Base-by-base conservation (phyloP, 1,284 basidiomycete species). In the Wallemia mellicola region DNA sequence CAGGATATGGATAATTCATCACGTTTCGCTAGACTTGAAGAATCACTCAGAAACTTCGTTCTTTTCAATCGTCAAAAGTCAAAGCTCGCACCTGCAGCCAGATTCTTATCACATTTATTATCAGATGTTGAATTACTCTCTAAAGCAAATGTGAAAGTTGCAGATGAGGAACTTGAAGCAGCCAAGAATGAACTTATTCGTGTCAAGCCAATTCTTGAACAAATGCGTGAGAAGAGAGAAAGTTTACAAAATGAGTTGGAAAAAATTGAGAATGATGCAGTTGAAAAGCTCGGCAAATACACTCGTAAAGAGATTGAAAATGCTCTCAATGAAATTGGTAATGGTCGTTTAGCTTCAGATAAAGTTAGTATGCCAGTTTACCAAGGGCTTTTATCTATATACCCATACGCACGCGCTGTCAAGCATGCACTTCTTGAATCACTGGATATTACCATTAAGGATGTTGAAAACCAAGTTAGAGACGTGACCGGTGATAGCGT, bases 51-150 rank as follows among this genome's bases (percentile, higher is more conserved):
- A 27, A 89, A 88, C 1, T 99, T 98, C 71, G 88, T 98, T 19
- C 80, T 98, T 61, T 80, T 83, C 69, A 95, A 96, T 74, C 82
- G 94, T 27, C 79, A 84, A 33, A 89, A 88, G 71, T 94, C 87
- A 56, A 99, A 98, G 73, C 81, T 99, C 56, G 79, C 86, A 55
- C 94, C 94, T 1, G 91, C 83, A n/a, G 81, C 85, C 64, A 94
- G 88, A 22, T 98, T 94, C 71, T 77, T 98, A 61, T 77, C 78
- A 62, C 84, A 95, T 66, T 76, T 98, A 24, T 77, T 98, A 59
- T 76, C 79, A 60, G 94, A 98, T 68, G 75, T 98, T 54, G 83
- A 87, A 63, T 75, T 94, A 28, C 80, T 99, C 61, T 83, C 85
- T 7, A 76, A 80, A 11, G 79, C 87, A 63, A 99, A 99, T 68